phyloP scores from a whole-genome alignment of 352 stramenopile genomes.

The Phytophthora palmivora region DNA sequence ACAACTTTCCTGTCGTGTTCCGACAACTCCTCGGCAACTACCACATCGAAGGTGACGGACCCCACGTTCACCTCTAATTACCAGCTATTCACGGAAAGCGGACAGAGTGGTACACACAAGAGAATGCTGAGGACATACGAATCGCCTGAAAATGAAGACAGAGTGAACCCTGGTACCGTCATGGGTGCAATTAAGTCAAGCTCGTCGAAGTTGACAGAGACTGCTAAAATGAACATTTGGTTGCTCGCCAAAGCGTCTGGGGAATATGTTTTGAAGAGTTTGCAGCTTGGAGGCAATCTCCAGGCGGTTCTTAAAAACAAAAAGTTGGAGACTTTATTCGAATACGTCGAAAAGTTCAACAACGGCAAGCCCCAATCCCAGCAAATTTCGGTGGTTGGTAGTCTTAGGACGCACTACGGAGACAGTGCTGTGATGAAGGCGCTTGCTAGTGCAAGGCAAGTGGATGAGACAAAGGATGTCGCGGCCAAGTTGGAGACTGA shows the following conservation, averaged over 20 bases:
- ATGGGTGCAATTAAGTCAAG: not conserved
- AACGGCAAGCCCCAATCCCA: not conserved
- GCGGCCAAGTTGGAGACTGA: not conserved
- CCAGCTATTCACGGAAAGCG: not conserved
- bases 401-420: not conserved
- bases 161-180: not conserved
- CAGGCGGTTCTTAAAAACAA: not conserved
- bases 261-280: not conserved
- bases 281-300: not conserved
- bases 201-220: not conserved
- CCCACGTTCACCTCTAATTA: not conserved
- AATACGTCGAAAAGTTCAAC: not conserved
- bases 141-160: not conserved
- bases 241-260: too few relatives aligned
- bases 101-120: not conserved
- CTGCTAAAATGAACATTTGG: too few relatives aligned
- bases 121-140: not conserved
- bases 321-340: not conserved
- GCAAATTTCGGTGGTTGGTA: not conserved
- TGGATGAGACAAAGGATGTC: not conserved
- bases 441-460: not conserved
- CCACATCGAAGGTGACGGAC: not conserved
- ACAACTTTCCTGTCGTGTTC: too few relatives aligned
- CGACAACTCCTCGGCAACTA: not conserved
- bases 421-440: not conserved